Evolutionary conservation across 306 rosid genomes (phyloP), one percentile per base, ranked within the genome.

Genomic region (Vicia villosa): DNA sequence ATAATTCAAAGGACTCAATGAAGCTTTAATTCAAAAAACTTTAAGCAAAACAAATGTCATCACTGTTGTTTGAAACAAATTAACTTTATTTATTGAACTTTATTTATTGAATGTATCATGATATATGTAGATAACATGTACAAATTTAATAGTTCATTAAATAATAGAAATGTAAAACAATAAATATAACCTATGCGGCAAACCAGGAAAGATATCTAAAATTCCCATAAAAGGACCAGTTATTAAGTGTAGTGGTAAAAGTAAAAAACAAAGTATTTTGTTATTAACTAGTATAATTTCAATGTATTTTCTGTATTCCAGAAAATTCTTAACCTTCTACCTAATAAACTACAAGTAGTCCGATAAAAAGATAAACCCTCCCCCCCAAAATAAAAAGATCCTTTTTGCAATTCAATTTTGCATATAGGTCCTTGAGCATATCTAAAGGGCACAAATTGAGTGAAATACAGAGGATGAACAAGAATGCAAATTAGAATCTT

Each of bases 401-500:
- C 9, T 16, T 37, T 68, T 20, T 37, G 38, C 71, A 47, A 50
- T 63, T 52, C 21, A 57, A 69, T 30, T 61, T 51, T 62, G 72
- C 22, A 69, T 14, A 17, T 26, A 22, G 14, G 28, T 49, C 30
- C 20, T 49, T 28, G 38, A 67, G 71, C 32, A 22, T 64, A 74
- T 63, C 59, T 8, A 30, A 34, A 57, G 60, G 26, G 26, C 63
- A 68, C 49, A 16, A 51, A 57, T 55, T 32, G 28, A 38, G 40
- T 17, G 43, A 24, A 30, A n/a, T 12, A 40, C 16, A 19, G 21
- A 9, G 36, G 17, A 21, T 15, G 37, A 21, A 28, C 19, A 10
- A 34, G 32, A 22, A 22, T 30, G 74, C 70, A 58, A 63, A 80
- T 47, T 51, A 41, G n/a, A 22, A 50, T 70, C 56, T 59, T 47